Base-by-base conservation (phyloP, 225 moss, liverwort and hornwort genomes). In the Pseudoscleropodium purum region DNA sequence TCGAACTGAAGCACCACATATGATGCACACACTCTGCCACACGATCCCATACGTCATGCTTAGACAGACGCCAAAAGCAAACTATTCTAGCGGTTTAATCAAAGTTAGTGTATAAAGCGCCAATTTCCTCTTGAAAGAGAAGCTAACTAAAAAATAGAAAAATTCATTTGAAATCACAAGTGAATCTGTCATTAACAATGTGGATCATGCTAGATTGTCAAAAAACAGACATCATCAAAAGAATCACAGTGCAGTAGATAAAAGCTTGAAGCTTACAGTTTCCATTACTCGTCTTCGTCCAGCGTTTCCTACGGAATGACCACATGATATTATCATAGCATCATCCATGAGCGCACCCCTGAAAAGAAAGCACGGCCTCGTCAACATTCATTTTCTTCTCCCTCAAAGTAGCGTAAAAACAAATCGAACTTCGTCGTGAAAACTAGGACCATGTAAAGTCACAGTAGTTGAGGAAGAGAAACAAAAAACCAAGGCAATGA, bases 311-410 rank as follows among this genome's bases (percentile, higher is more conserved):
- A 99, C 97, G n/a, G 97, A 96, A 67, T 99, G 99, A 52, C 99
- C 99, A 80, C 99, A 99, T 45, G 95, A 94, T 86, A 99, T 97
- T 88, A 99, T 97, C 84, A 97, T 95, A 73, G 99, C 99, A 93
- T 99, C 99, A 84, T 97, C 99, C 99, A 99, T 99, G 76, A 99
- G 93, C 62, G 94, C 94, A 89, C 99, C 97, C 92, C 99, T 99
- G 93, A 54, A 47, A 83, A 92, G 81, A 82, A 82, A 81, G 13
- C 79, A 84, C 64, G 51, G 39, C 79, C 65, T 62, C 67, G 77
- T 91, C 65, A 90, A 81, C 68, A 79, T 51, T 62, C 34, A 51
- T 18, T 43, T 67, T 39, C 10, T 69, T 60, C 60, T 33, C 67
- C 51, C 45, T 89, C 37, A 20, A 84, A 68, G 10, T n/a, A 70